phyloP scores from a whole-genome alignment of 2,329 filamentous ascomycete genomes.

The Fusarium subtropicale region DNA sequence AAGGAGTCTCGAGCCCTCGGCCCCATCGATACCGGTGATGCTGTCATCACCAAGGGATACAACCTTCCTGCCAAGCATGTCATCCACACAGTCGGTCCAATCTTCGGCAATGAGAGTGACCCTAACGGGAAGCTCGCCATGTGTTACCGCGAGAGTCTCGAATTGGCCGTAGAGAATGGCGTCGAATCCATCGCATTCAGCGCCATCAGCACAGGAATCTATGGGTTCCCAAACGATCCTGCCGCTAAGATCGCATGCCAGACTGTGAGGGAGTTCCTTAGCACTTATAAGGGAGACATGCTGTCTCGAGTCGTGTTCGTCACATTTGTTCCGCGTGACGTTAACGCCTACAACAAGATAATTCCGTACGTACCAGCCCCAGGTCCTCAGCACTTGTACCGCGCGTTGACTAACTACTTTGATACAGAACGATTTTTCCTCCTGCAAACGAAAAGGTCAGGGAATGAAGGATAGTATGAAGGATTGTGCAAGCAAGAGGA shows the following conservation, averaged over 20 bases:
- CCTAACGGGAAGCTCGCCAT: constrained; percentile 62
- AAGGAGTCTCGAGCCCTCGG: constrained; percentile 77
- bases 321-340: constrained; percentile 83
- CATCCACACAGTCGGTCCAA: constrained; percentile 91
- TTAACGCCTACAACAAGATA: constrained; percentile 74
- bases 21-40: constrained; percentile 80
- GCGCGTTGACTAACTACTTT: background rate
- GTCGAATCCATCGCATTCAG: constrained; percentile 83
- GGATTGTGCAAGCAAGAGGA: background rate
- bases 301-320: constrained; percentile 86
- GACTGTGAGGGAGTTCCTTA: constrained; percentile 67
- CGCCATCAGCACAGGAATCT: constrained; percentile 87
- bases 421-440: constrained; percentile 46
- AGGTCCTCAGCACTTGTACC: background rate
- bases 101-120: constrained; percentile 66
- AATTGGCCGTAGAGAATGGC: constrained; percentile 75
- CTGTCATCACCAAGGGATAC: constrained; percentile 86
- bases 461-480: constrained; percentile 21
- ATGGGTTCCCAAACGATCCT: constrained; percentile 81
- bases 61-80: constrained; percentile 79
- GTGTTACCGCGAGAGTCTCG: constrained; percentile 78
- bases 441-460: background rate
- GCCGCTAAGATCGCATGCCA: constrained; percentile 79
- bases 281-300: constrained; percentile 57
- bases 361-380: constrained; percentile 74